These are phyloP conservation scores for Acaromyces ingoldii DNA, from an alignment of 1,284 basidiomycete species.

Conservation along the genomic window DNA sequence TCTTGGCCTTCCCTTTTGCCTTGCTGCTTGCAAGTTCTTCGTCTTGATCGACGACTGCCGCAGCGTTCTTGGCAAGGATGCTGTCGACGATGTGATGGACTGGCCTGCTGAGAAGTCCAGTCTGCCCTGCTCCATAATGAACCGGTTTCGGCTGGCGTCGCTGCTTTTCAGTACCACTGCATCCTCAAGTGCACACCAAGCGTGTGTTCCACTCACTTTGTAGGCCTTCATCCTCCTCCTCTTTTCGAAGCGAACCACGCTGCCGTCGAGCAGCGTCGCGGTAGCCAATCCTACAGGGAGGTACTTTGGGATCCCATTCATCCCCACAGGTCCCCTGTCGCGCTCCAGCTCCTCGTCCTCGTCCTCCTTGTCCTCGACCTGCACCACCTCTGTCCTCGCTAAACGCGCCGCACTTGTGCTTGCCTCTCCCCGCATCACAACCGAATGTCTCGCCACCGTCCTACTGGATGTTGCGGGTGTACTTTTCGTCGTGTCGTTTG, in stretches of 20 bases:
- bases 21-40: conserved; percentile 2
- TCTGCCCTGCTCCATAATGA: conserved; percentile 21
- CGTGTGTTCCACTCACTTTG: conserved; percentile 17
- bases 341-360: conserved; percentile 1
- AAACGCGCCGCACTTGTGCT: background rate
- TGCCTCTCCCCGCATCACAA: background rate
- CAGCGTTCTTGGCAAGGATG: conserved; percentile 23
- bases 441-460: background rate
- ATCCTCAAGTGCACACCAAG: background rate
- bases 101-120: conserved; percentile 31
- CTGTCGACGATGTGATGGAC: conserved; percentile 34
- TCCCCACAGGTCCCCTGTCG: no score
- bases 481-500: background rate
- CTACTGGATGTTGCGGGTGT: background rate
- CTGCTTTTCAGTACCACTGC: background rate
- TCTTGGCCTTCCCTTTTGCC: background rate
- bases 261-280: conserved; percentile 32
- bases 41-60: conserved; percentile 24
- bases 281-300: conserved; percentile 36
- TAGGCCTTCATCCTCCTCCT: conserved; percentile 36
- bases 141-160: conserved; percentile 8
- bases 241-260: conserved; percentile 24
- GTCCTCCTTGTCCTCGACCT: background rate
- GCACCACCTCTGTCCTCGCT: background rate
- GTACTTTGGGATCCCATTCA: conserved; percentile 32